Evolutionary conservation across 768 basidiomycete genomes (phyloP), one percentile per base, ranked within the genome.

Genomic region (Mrakia blollopis): DNA sequence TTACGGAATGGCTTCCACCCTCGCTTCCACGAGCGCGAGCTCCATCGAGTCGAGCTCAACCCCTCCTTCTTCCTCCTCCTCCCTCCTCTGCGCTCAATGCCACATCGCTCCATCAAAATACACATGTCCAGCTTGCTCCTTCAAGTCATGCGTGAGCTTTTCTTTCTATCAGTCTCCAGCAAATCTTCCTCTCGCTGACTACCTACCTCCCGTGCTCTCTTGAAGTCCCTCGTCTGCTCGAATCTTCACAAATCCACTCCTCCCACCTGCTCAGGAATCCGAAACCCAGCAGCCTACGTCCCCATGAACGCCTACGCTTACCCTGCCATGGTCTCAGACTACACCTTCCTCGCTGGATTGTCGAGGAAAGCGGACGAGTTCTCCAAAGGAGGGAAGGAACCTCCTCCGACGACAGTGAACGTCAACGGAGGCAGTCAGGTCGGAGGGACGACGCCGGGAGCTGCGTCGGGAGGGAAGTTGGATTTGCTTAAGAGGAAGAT

Each of bases 271-370:
- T 62, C 70, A 23, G 76, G 76, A 5, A 62, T 77, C 16, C 70
- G 76, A 14, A 77, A 77, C 52, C 70, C 70, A 35, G 76, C 76
- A 8, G 32, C 61, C 23, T 77, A 52, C 32, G 70, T 77, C 16
- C 76, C 76, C 25, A 63, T 73, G 72, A 77, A 77, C 41, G 63
- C 61, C 44, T 77, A 77, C 61, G 70, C 76, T 13, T 77, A 77
- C 50, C 23, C 61, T 9, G 44, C 70, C 8, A 70, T 77, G 68
- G 69, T 77, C 18, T 72, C 71, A 28, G 76, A 77, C 63, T 77
- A 77, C 47, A 77, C 76, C 41, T 77, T 77, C 62, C 62, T 77
- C n/a, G 60, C 69, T 18, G 62, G 61, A 8, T 37, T 77, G 52
- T 71, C 70, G n/a, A 71, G 76, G 9, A 72, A 77, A 71, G 47